phyloP scores from a whole-genome alignment of 2,329 filamentous ascomycete species.

The Alternaria sp. region DNA sequence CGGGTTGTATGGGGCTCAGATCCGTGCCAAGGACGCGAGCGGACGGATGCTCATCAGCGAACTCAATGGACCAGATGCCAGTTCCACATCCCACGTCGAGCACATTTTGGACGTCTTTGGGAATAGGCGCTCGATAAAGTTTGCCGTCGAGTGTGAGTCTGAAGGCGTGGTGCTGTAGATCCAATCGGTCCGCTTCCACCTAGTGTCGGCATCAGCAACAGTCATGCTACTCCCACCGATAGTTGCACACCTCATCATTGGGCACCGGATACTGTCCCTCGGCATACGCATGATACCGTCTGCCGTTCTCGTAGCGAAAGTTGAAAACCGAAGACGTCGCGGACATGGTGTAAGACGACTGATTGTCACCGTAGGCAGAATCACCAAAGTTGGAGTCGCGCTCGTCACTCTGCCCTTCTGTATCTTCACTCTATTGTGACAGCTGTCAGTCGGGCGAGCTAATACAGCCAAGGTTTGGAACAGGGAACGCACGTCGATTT shows the following conservation, averaged over 20 bases:
- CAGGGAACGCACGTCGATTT: constrained; percentile 33
- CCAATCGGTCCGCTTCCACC: constrained; percentile 39
- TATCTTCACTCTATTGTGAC: constrained; percentile 5
- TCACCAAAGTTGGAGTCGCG: constrained; percentile 39
- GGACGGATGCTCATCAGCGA: constrained; percentile 42
- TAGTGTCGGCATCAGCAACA: constrained; percentile 13
- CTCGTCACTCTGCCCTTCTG: constrained; percentile 29
- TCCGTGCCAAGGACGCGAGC: constrained; percentile 44
- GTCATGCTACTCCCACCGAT: neutral
- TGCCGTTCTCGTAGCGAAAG: constrained; percentile 40
- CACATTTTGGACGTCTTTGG: constrained; percentile 34
- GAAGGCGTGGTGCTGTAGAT: constrained; percentile 45
- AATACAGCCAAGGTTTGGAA: constrained; percentile 6
- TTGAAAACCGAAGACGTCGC: constrained; percentile 39
- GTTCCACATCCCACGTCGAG: constrained; percentile 45
- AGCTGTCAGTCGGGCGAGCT: constrained; percentile 18
- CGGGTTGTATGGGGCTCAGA: constrained; percentile 43
- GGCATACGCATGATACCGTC: constrained; percentile 41
- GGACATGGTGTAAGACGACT: constrained; percentile 35
- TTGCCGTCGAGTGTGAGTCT: constrained; percentile 41
- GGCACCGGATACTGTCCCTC: constrained; percentile 42
- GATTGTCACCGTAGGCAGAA: constrained; percentile 9
- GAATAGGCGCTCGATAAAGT: constrained; percentile 38
- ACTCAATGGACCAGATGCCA: constrained; percentile 43
- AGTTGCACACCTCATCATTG: constrained; percentile 38